Evolutionary conservation across 2,329 filamentous ascomycete genomes (phyloP), one percentile per base, ranked within the genome.

Genomic region (Corinectria fuckeliana): DNA sequence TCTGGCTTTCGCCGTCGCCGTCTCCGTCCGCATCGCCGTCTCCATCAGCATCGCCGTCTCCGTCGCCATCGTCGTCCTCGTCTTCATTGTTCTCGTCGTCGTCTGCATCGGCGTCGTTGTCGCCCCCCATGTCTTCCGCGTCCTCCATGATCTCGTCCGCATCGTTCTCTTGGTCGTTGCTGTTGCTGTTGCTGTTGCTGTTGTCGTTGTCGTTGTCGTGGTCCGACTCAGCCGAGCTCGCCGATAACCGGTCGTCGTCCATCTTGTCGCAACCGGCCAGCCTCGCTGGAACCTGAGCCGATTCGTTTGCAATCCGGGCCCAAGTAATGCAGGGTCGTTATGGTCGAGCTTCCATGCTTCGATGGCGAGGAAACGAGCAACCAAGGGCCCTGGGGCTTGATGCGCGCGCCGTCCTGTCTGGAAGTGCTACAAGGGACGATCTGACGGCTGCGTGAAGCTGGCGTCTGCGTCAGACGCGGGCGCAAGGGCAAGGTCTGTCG

Each of bases 81-180:
- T 76, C 69, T 5, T 76, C 67, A 0, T 73, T 68, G 13, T 76
- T 68, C 13, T 75, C 71, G 16, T 75, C 70, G 7, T 75, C 73
- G n/a, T 74, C 70, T 1, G 75, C 71, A 8, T 69, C 68, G 5
- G 71, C 69, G n/a, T 73, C 73, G 44, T 75, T 72, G 13, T 75
- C 74, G 23, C 77, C 75, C 8, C 78, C 76, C 18, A 71, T 75
- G 20, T 78, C 76, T 13, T 81, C 77, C 21, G 69, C 77, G 48
- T 80, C 80, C 42, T 87, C 83, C 82, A 87, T 86, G 32, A 83
- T 77, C 69, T 87, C 84, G 66, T 88, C 85, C 56, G 79, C 80
- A 54, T 86, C 84, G 64, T 77, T 72, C 8, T 74, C 72, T 23
- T 66, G 63, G 32, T 75, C 71, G 53, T 60, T 56, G 20, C 65